phyloP scores from a whole-genome alignment of 1,139 yeast species.

The Yamadazyma dendronema region DNA sequence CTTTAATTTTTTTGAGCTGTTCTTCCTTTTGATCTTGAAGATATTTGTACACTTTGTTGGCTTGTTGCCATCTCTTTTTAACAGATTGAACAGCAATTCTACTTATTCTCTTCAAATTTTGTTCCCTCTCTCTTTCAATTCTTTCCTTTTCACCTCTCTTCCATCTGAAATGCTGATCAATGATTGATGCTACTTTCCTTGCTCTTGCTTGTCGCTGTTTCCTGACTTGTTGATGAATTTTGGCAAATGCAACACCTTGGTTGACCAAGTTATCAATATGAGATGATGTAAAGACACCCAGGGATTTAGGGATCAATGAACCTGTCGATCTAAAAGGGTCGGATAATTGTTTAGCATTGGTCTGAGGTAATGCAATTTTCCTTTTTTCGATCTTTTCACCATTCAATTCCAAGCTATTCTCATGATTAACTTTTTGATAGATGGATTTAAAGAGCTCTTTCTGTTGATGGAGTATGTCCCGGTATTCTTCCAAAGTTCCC shows the following conservation, averaged over 20 bases:
- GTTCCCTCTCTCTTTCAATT: slow-evolving; percentile 67
- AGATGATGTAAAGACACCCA: slow-evolving; percentile 48
- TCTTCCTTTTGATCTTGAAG: slow-evolving; percentile 58
- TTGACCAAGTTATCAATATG: slow-evolving; percentile 71
- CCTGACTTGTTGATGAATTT: slow-evolving; percentile 66
- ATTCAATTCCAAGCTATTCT: slow-evolving; percentile 39
- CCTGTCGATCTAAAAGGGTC: slow-evolving; percentile 42
- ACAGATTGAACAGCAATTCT: slow-evolving; percentile 81
- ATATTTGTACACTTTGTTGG: slow-evolving; percentile 73
- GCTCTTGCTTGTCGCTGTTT: slow-evolving; percentile 66
- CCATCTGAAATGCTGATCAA: slow-evolving; percentile 84
- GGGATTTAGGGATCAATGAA: slow-evolving; percentile 38
- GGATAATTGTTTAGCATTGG: slow-evolving; percentile 34
- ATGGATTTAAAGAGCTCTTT: slow-evolving; percentile 26
- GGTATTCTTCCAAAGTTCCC: slow-evolving; percentile 35
- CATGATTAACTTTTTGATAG: slow-evolving; percentile 32
- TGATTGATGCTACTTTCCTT: slow-evolving; percentile 73
- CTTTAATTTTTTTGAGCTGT: slow-evolving; percentile 69
- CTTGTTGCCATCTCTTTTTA: slow-evolving; percentile 86
- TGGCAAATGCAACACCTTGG: slow-evolving; percentile 75
- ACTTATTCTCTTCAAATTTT: slow-evolving; percentile 64
- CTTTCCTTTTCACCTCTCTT: slow-evolving; percentile 88
- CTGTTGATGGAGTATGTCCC: slow-evolving; percentile 32
- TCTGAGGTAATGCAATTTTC: slow-evolving; percentile 47
- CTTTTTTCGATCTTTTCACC: slow-evolving; percentile 46